phyloP scores from a whole-genome alignment of 2,329 filamentous ascomycete genomes.

The Fusarium subglutinans region DNA sequence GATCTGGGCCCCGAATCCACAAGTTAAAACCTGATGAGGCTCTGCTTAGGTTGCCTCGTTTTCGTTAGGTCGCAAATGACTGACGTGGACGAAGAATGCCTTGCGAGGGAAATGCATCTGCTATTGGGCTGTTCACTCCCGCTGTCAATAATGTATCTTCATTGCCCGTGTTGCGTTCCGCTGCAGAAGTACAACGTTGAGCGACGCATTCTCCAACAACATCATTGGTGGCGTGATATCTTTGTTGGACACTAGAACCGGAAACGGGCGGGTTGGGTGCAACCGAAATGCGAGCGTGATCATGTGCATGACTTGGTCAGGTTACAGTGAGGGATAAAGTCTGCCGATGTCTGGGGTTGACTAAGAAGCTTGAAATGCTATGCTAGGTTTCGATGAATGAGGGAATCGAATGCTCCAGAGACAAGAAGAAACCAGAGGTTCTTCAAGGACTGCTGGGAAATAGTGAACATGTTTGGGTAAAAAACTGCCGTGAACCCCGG shows the following conservation, averaged over 20 bases:
- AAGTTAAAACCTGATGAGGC: conserved; percentile 5
- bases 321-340: conserved; percentile 1
- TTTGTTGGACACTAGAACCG: background rate
- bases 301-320: background rate
- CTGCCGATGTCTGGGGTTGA: background rate
- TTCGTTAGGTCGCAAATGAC: background rate
- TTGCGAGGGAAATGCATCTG: background rate
- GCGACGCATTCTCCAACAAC: background rate
- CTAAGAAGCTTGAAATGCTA: background rate
- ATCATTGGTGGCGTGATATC: background rate
- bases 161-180: background rate
- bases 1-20: background rate
- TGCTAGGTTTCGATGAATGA: background rate
- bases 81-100: conserved; percentile 17
- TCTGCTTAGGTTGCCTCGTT: background rate
- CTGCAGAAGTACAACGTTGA: background rate
- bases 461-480: rapidly evolving
- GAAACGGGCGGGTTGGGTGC: background rate
- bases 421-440: rapidly evolving
- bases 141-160: background rate
- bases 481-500: background rate
- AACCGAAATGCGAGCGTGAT: background rate
- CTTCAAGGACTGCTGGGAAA: background rate
- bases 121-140: background rate
- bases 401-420: rapidly evolving